Evolutionary conservation across 192 early-diverging fungal genomes (phyloP).

Genomic region (Rhizophagus clarus): DNA sequence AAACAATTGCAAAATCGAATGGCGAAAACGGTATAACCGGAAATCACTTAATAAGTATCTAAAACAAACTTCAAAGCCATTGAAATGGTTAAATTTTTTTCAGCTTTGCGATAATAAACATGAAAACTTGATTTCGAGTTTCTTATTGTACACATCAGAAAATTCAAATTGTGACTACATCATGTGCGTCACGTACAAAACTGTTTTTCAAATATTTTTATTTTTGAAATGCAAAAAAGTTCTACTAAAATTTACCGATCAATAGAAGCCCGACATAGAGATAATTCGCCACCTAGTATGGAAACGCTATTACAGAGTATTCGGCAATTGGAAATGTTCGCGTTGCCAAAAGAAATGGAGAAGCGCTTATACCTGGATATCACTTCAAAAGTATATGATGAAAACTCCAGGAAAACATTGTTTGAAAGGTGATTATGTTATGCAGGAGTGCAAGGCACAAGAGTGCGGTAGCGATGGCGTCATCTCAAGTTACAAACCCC

Average conservation of each 20-base stretch:
- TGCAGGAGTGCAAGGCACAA: background rate
- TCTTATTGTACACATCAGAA: background rate
- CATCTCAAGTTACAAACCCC: background rate
- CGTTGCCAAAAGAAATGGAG: background rate
- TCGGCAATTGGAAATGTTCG: constrained; percentile 11
- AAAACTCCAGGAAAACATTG: background rate
- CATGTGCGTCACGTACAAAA: no score
- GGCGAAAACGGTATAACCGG: background rate
- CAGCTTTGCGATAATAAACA: background rate
- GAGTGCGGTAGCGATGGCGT: background rate
- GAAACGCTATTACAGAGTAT: constrained; percentile 3
- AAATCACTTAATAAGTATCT: background rate
- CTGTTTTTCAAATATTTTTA: background rate
- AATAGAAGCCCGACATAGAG: background rate
- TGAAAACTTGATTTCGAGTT: background rate
- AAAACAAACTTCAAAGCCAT: background rate
- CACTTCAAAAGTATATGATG: constrained; percentile 10
- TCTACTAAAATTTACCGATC: background rate
- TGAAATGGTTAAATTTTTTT: background rate
- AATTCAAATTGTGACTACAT: background rate
- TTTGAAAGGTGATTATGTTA: background rate
- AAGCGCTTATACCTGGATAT: constrained; percentile 32
- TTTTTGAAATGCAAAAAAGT: background rate
- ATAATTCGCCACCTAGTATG: constrained; percentile 3
- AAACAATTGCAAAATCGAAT: background rate